Evolutionary conservation across 2,329 filamentous ascomycete species (phyloP), one percentile per base, ranked within the genome.

Genomic region (Colletotrichum sp.): DNA sequence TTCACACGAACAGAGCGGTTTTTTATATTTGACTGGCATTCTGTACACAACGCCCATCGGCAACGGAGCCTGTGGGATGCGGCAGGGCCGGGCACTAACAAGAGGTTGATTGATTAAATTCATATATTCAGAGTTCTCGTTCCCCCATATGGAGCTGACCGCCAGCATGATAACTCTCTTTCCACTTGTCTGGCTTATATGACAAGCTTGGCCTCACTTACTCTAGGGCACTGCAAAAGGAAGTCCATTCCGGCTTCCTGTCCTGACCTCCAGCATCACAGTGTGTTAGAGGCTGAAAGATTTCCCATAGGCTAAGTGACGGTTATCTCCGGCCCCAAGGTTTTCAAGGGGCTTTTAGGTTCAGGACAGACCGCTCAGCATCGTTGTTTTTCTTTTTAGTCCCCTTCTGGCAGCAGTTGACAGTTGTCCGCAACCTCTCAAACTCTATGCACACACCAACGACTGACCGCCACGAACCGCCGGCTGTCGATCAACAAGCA

Each of bases 1-100:
- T 0, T 52, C 10, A 6, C 0, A 52, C 1, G n/a, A 52, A 52
- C 0, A 21, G n/a, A 52, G n/a, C n/a, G 0, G n/a, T 0, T 21
- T 21, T 21, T 52, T 52, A 52, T 52, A 52, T 21, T n/a, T 52
- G 44, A 52, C 6, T 52, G 44, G 21, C 24, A 24, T 24, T 4
- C 1, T n/a, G 44, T 52, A 3, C 44, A 21, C n/a, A 52, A 13
- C n/a, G 44, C n/a, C 44, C 18, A 49, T 18, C 39, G 18, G 18
- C 39, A 0, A 1, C n/a, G 18, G 44, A 52, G 44, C n/a, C 44
- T 52, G 44, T 52, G 44, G 44, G 44, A 52, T 52, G 12, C 44
- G 44, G 44, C 44, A 52, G 10, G 44, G 0, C n/a, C 44, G n/a
- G 44, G n/a, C 44, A 52, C 44, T 52, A 52, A 52, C 10, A 2